A percentile compares a stretch with the other conserved stretches of the same genome.
These are phyloP conservation scores for Parasarocladium wereldwijsianum DNA, from an alignment of 2,329 filamentous ascomycete genomes.

Conservation along the genomic window DNA sequence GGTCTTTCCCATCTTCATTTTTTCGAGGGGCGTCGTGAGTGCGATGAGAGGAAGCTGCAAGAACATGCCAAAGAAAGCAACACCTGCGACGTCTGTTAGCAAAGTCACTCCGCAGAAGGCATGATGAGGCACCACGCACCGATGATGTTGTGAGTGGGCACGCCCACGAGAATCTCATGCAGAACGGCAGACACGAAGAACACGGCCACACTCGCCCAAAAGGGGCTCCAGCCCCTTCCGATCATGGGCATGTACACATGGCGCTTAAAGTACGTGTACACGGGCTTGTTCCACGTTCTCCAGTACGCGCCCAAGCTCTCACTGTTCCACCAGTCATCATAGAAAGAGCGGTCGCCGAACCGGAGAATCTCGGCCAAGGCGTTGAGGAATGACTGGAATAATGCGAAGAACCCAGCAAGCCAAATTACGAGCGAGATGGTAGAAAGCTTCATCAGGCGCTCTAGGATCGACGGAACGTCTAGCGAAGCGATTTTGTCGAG, in stretches of 20 bases:
- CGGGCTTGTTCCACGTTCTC: conserved; percentile 95
- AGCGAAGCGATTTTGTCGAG: conserved; percentile 73
- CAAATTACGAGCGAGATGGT: conserved; percentile 94
- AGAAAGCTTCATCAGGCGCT: conserved; percentile 85
- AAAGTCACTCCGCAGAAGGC: not conserved
- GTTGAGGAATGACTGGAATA: conserved; percentile 90
- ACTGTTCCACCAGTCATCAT: conserved; percentile 97
- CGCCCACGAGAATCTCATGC: conserved; percentile 83
- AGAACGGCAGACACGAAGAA: conserved; percentile 81
- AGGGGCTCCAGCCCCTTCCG: conserved; percentile 63
- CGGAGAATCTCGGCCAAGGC: conserved; percentile 77
- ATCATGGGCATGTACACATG: conserved; percentile 85
- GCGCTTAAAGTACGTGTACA: conserved; percentile 90
- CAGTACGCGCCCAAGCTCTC: conserved; percentile 77
- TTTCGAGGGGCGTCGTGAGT: conserved; percentile 65
- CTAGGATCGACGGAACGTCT: conserved; percentile 67
- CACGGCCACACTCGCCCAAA: conserved; percentile 60
- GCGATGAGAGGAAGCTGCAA: conserved; percentile 79
- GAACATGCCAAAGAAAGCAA: conserved; percentile 91
- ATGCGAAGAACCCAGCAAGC: conserved; percentile 92
- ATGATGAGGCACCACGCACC: conserved; percentile 31
- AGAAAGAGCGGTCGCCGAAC: conserved; percentile 90
- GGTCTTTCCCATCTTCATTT: conserved; percentile 52
- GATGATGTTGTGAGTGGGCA: conserved; percentile 88
- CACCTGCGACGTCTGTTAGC: conserved; percentile 34